phyloP scores from a whole-genome alignment of 176 grass and related monocot species.

The Tillandsia fasciculata region DNA sequence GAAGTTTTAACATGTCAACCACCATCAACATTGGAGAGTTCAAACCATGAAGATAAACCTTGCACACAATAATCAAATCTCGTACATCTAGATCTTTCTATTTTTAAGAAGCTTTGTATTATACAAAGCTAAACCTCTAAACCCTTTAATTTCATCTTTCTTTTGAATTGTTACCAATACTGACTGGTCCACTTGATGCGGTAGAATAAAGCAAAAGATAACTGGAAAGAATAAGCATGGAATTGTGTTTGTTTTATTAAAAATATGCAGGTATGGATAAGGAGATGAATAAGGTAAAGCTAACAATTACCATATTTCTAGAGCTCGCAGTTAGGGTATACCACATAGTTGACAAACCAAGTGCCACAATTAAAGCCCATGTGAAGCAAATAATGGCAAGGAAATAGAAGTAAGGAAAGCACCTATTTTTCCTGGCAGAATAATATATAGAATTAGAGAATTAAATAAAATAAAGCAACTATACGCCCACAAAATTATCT shows the following conservation, averaged over 20 bases:
- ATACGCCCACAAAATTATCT: too few species aligned
- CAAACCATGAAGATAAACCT: too few species aligned
- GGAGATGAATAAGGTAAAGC: slow-evolving; percentile 95
- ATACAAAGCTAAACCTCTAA: too few species aligned
- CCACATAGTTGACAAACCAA: slow-evolving; percentile 70
- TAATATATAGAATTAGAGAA: slow-evolving; percentile 10
- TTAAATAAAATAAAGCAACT: background rate
- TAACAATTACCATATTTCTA: slow-evolving; percentile 94
- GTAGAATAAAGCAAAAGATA: slow-evolving; percentile 81
- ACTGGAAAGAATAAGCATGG: slow-evolving; percentile 70
- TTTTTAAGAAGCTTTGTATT: too few species aligned
- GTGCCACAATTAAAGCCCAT: slow-evolving; percentile 80
- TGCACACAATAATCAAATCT: too few species aligned
- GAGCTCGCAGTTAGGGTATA: slow-evolving; percentile 93
- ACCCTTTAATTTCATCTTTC: too few species aligned
- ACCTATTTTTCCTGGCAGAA: slow-evolving; percentile 76
- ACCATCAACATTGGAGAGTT: too few species aligned
- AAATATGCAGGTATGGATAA: slow-evolving; percentile 76
- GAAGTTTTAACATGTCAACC: too few species aligned
- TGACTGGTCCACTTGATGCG: slow-evolving; percentile 75
- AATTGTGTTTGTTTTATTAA: slow-evolving; percentile 70
- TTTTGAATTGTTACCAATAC: slow-evolving; percentile 43
- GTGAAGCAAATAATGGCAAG: slow-evolving; percentile 75
- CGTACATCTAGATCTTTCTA: too few species aligned
- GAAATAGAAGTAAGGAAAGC: slow-evolving; percentile 88